These are phyloP conservation scores for Lachnellula subtilissima DNA, from an alignment of 2,329 filamentous ascomycete species.

Conservation along the genomic window DNA sequence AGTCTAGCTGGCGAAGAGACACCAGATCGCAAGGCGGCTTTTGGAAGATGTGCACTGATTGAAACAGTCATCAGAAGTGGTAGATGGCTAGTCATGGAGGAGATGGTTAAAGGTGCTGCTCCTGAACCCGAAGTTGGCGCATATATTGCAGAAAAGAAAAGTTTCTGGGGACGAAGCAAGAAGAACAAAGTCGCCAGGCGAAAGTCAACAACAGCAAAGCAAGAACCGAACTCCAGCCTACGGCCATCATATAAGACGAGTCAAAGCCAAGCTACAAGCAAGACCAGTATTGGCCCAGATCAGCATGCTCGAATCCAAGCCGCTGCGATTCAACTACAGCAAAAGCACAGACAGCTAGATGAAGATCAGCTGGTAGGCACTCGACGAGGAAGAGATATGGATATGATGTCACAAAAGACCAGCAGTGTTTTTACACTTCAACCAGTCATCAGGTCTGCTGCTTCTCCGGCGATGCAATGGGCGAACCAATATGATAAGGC, in stretches of 20 bases:
- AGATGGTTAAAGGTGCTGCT: constrained; percentile 90
- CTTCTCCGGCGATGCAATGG: constrained; percentile 94
- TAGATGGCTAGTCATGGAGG: constrained; percentile 91
- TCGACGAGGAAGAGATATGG: constrained; percentile 52
- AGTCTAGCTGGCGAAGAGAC: constrained; percentile 91
- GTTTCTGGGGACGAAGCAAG: constrained; percentile 82
- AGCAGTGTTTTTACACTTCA: constrained; percentile 87
- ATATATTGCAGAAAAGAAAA: constrained; percentile 93
- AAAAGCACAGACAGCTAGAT: constrained; percentile 67
- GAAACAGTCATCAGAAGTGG: constrained; percentile 79
- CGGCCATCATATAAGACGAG: constrained; percentile 38
- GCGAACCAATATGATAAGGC: constrained; percentile 92
- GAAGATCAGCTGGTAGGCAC: constrained; percentile 43
- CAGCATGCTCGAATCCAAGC: constrained; percentile 92
- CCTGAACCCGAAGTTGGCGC: constrained; percentile 78
- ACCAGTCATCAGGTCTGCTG: constrained; percentile 76
- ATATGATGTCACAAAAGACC: constrained; percentile 64
- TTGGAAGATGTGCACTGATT: constrained; percentile 86
- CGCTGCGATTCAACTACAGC: constrained; percentile 78
- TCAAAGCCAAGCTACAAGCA: constrained; percentile 52
- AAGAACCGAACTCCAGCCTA: constrained; percentile 41
- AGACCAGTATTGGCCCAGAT: constrained; percentile 79
- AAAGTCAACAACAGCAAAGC: constrained; percentile 61
- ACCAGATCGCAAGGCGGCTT: constrained; percentile 78
- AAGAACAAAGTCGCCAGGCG: constrained; percentile 63